Evolutionary conservation across 768 basidiomycete genomes (phyloP).

Genomic region (Cubamyces lactineus): DNA sequence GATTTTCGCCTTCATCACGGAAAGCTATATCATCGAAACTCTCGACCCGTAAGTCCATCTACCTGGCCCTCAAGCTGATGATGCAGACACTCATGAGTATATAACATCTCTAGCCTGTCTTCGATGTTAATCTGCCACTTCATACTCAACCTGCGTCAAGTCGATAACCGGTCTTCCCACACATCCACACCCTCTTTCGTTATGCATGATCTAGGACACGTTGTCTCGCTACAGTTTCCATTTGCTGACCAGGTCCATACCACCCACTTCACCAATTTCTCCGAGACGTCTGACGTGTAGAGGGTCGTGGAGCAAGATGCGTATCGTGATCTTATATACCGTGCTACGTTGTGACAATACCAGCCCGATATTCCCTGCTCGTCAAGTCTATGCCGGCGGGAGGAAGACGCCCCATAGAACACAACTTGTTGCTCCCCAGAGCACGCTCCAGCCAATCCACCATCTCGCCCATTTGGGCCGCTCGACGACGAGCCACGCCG

Average conservation of each 20-base stretch:
- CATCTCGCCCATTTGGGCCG: slow-evolving; percentile 49
- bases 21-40: neutral
- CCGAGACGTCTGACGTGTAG: too few species aligned
- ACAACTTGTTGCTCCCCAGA: slow-evolving; percentile 74
- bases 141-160: neutral
- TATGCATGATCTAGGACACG: too few species aligned
- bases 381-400: slow-evolving; percentile 72
- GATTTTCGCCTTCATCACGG: neutral
- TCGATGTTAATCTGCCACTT: neutral
- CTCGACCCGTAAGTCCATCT: neutral
- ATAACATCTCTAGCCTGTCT: neutral
- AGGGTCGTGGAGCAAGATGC: too few species aligned
- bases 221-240: too few species aligned
- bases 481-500: slow-evolving; percentile 64
- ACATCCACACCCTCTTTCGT: neutral
- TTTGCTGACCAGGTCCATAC: too few species aligned
- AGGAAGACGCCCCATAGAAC: slow-evolving; percentile 85
- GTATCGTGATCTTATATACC: too few species aligned
- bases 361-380: too few species aligned
- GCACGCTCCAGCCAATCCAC: slow-evolving; percentile 79
- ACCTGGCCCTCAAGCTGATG: neutral
- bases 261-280: too few species aligned
- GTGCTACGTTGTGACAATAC: too few species aligned
- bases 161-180: neutral
- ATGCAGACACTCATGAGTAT: neutral